Percentiles rank a stretch among this genome's conserved stretches.
phyloP scores from a whole-genome alignment of 2,329 filamentous ascomycete species.

The Gremmenia infestans region DNA sequence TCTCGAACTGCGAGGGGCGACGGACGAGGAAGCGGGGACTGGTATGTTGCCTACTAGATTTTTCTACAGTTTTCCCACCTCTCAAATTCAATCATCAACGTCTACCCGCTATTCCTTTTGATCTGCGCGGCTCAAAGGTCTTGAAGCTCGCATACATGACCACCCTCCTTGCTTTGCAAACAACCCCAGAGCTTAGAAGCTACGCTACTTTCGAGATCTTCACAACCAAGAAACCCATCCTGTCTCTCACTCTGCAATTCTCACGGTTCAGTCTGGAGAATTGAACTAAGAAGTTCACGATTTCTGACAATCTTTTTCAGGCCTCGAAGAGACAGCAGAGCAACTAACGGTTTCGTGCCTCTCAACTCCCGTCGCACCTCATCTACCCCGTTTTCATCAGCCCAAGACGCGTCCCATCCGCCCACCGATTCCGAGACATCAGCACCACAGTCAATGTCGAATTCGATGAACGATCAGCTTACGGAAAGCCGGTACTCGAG shows the following conservation, averaged over 20 bases:
- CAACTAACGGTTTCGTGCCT: conserved; percentile 50
- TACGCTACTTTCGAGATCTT: too few species aligned
- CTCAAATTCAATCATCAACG: neutral
- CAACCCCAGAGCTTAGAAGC: neutral
- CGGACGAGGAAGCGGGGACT: conserved; percentile 61
- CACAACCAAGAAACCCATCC: neutral
- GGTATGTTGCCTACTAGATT: conserved; percentile 48
- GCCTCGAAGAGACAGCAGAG: conserved; percentile 53
- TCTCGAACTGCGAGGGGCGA: conserved; percentile 54
- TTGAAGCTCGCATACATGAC: neutral
- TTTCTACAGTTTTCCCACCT: conserved; percentile 2
- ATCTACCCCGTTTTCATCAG: conserved; percentile 47
- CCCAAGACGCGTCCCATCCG: conserved; percentile 17
- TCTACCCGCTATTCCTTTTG: neutral
- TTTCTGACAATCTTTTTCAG: conserved; percentile 34
- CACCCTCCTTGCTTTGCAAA: neutral
- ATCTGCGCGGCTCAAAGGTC: neutral
- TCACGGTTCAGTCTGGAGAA: neutral
- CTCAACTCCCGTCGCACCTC: conserved; percentile 61
- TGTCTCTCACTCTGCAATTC: neutral
- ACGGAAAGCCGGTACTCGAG: conserved; percentile 32
- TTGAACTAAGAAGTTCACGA: neutral
- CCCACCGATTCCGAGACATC: conserved; percentile 20
- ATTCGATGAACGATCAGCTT: conserved; percentile 39
- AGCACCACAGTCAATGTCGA: conserved; percentile 28